Evolutionary conservation across 2,329 filamentous ascomycete species (phyloP).

Genomic region (Xylariaceae sp.): DNA sequence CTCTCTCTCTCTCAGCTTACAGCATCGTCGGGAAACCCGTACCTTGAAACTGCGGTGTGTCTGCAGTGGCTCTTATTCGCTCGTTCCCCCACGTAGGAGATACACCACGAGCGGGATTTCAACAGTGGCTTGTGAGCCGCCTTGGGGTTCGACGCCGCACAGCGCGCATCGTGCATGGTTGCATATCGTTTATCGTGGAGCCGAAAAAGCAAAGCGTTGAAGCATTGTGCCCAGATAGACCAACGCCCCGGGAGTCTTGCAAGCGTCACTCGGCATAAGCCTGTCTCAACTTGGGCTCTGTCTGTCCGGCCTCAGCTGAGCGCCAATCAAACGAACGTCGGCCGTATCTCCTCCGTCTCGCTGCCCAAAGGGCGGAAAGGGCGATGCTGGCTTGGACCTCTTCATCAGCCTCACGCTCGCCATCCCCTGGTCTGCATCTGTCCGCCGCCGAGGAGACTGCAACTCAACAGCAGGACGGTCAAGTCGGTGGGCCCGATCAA

Average conservation of each 20-base stretch:
- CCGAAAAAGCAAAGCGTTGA: conserved; percentile 17
- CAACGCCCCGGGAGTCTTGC: conserved; percentile 9
- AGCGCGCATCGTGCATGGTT: conserved; percentile 7
- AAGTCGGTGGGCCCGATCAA: conserved; percentile 13
- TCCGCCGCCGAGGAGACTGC: conserved; percentile 22
- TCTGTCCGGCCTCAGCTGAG: conserved; percentile 1
- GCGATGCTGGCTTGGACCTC: conserved; percentile 19
- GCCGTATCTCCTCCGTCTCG: no score
- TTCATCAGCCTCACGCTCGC: conserved; percentile 21
- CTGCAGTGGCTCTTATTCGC: no score
- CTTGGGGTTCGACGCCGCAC: conserved; percentile 1
- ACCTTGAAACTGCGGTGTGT: no score
- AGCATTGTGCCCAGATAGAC: no score
- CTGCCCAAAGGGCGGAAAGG: no score
- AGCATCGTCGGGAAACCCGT: neutral
- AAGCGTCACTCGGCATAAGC: conserved; percentile 3
- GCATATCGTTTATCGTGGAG: conserved; percentile 2
- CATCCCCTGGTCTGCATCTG: conserved; percentile 20
- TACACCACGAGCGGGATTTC: neutral
- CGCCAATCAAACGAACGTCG: conserved; percentile 1
- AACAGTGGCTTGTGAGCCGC: conserved; percentile 4
- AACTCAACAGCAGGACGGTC: conserved; percentile 8
- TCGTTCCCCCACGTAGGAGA: neutral
- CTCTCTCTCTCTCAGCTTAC: neutral
- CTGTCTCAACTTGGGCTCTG: conserved; percentile 1